Base-by-base conservation (phyloP, 345 rosid genomes). In the Cochlearia excelsa region DNA sequence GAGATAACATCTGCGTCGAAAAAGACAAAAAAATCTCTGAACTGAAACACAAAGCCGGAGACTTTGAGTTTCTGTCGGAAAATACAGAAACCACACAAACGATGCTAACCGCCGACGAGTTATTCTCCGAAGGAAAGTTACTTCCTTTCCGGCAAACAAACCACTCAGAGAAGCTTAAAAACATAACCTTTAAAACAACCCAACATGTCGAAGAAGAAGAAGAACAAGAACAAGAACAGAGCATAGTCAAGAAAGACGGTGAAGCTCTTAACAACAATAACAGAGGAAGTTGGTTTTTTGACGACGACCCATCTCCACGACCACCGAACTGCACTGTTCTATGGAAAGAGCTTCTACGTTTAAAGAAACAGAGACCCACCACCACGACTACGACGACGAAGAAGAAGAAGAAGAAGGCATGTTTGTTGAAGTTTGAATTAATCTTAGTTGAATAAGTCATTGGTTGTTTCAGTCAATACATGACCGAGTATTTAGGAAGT, bases 221-320 rank as follows among this genome's bases (percentile, higher is more conserved):
- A 48, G 74, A 74, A 48, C 75, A 41, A 29, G 57, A 2, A 44
- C 27, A 11, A 7, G 27, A 26, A 51, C 38, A 46, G 37, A 27
- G 65, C 23, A 16, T 16, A 16, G 23, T 16, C 23, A 16, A 16
- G 30, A 63, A 35, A 29, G 50, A 51, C n/a, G 69, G 37, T 7
- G 52, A 64, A 26, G 26, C 2, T 56, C 30, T 27, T 4, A 27
- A 33, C 9, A 63, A 45, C 67, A 75, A 28, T 55, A 66, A 47
- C 63, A 79, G 74, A 52, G 75, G 74, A 6, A 78, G 65, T 46
- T 89, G 97, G 97, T 87, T 85, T 72, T 77, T 85, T 42, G 97
- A 93, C 54, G 99, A 93, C 35, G 97, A 93, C 40, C 97, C 97
- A 31, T 93, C 99, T 48, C 99, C 99, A 6, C 75, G 98, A 59